Base-by-base conservation (phyloP, 208 protist species). In the Perkinsela sp. region DNA sequence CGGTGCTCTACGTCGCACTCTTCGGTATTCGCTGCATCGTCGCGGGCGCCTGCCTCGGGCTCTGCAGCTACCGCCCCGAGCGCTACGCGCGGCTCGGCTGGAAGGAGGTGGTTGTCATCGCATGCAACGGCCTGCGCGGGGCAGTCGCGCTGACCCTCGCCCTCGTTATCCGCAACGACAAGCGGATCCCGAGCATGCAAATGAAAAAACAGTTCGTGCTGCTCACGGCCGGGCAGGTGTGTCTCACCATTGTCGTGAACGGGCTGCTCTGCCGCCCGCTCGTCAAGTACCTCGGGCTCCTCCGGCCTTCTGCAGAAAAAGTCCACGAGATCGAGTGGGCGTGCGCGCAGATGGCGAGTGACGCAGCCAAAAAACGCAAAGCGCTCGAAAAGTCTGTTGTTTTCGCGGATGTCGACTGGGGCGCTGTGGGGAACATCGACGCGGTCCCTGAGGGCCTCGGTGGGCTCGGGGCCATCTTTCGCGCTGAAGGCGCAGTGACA, bases 71-170 rank as follows among this genome's bases (percentile, higher is more conserved):
- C 13, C 6, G 6, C 22, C 40, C 40, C 13, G 40, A 22, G 40
- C 13, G 13, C 6, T 22, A 22, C 6, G 22, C 6, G 40, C 40
- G 6, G 6, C 13, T 57, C 40, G 40, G 40, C 22, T n/a, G 6
- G 13, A 57, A 57, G 22, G 74, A 76, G 28, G 79, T 86, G 30
- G 68, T 72, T 67, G 74, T 91, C 66, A 67, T 88, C 31, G 72
- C 76, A 67, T 80, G 85, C 73, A 77, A 82, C 28, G 85, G 85
- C 1, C 77, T 91, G 67, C 80, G 85, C 40, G 85, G 85, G 32
- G 85, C 82, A 15, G 85, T 91, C 1, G 80, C 82, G 1, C 76
- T 80, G 1, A 85, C 83, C 1, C 76, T 91, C 29, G 85, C 83
- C 1, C 74, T 91, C 2, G 81, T 76, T 29, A 77, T 89, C 29